These are phyloP conservation scores for Spathaspora boniae DNA, from an alignment of 805 yeast genomes.

Conservation along the genomic window DNA sequence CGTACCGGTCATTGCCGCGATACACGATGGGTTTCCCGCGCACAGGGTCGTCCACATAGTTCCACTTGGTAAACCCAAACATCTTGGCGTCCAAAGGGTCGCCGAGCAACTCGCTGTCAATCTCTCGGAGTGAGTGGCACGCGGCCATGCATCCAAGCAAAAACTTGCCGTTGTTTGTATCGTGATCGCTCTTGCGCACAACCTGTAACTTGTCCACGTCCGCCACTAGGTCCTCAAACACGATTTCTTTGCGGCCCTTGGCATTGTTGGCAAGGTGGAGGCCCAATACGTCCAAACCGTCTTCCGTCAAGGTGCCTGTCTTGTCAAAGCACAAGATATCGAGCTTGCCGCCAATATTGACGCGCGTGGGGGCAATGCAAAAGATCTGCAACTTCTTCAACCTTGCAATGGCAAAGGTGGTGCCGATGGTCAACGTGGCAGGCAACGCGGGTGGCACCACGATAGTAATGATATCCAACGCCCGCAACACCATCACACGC, in stretches of 20 bases:
- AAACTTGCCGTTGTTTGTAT: constrained; percentile 26
- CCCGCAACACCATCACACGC: constrained; percentile 74
- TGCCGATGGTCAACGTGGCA: constrained; percentile 94
- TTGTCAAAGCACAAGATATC: constrained; percentile 93
- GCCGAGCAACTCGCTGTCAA: constrained; percentile 80
- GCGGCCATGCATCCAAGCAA: constrained; percentile 54
- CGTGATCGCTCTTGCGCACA: constrained; percentile 14
- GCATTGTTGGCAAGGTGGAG: constrained; percentile 43
- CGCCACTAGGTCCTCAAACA: constrained; percentile 27
- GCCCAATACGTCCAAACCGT: constrained; percentile 84
- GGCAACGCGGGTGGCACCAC: constrained; percentile 99
- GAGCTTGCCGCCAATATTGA: constrained; percentile 92
- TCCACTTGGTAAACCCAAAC: constrained; percentile 87
- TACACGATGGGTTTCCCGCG: constrained; percentile 14
- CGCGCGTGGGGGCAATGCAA: constrained; percentile 92
- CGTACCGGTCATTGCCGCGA: constrained; percentile 16
- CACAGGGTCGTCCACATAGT: constrained; percentile 57
- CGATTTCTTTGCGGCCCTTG: constrained; percentile 35
- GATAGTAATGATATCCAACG: constrained; percentile 89
- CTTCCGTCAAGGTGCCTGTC: constrained; percentile 97
- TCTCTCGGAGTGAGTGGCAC: constrained; percentile 81
- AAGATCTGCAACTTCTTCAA: constrained; percentile 63
- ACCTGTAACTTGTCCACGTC: constrained; percentile 10
- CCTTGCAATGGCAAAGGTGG: constrained; percentile 83
- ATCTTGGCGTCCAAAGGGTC: constrained; percentile 92